Conservation (phyloP, 805 yeast genomes). For the Saccharomycopsis capsularis region DNA sequence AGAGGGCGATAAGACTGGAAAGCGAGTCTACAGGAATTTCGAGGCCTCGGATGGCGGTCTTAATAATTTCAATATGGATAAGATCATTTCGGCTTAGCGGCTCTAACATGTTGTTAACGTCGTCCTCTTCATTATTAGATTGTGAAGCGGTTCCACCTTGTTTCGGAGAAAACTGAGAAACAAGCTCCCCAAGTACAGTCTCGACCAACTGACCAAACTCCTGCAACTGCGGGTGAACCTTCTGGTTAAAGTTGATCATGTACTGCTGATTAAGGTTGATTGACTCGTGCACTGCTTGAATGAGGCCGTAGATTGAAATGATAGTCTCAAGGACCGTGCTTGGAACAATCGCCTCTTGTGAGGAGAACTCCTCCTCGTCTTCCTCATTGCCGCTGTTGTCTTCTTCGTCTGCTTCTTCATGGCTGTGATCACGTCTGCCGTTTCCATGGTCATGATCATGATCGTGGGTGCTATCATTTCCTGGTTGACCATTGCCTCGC, state of each 20-base stretch:
- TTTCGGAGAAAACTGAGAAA: not conserved
- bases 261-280: conserved; percentile 1
- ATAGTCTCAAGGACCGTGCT: conserved; percentile 19
- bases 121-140: not conserved
- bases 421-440: not conserved
- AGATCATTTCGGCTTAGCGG: conserved; percentile 10
- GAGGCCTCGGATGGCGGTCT: conserved; percentile 9
- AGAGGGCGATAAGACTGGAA: conserved; percentile 1
- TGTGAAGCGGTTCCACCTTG: not conserved
- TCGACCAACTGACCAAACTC: not conserved
- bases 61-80: conserved; percentile 10
- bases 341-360: conserved; percentile 20
- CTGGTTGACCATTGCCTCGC: not conserved
- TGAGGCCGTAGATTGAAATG: conserved; percentile 9
- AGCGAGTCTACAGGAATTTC: not conserved
- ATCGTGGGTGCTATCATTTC: not conserved
- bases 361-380: conserved; percentile 11
- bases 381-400: conserved; percentile 5
- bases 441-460: conserved; percentile 1
- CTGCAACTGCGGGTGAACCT: not conserved
- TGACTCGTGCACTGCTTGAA: conserved; percentile 15
- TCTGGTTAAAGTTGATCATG: not conserved
- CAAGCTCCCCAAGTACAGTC: not conserved
- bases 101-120: not conserved
- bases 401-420: conserved; percentile 3